These are phyloP conservation scores for Taiwanofungus camphoratus DNA, from an alignment of 1,284 basidiomycete species.

Conservation along the genomic window DNA sequence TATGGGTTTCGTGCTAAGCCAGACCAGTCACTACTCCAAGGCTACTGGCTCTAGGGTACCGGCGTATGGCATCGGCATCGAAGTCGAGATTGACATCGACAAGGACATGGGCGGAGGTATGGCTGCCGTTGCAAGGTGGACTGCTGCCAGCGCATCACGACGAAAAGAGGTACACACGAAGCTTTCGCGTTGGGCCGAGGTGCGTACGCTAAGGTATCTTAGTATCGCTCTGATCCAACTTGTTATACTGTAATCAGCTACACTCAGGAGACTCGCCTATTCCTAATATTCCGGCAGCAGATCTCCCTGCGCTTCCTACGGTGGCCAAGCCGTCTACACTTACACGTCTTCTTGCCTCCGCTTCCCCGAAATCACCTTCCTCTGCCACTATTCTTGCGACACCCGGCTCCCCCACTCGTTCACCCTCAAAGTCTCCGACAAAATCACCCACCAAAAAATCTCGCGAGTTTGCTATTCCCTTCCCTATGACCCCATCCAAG, in stretches of 20 bases:
- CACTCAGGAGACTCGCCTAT: conserved; percentile 37
- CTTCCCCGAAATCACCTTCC: conserved; percentile 55
- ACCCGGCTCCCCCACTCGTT: conserved; percentile 41
- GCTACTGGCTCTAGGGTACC: conserved; percentile 59
- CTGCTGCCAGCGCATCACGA: conserved; percentile 56
- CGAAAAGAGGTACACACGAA: conserved; percentile 53
- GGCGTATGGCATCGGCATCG: conserved; percentile 77
- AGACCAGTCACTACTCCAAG: conserved; percentile 65
- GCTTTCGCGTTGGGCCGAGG: conserved; percentile 59
- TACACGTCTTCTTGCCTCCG: conserved; percentile 62
- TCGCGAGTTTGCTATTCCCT: conserved; percentile 43
- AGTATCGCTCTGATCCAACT: conserved; percentile 3
- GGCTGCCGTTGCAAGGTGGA: conserved; percentile 82
- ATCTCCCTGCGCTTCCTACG: conserved; percentile 51
- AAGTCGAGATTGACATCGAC: conserved; percentile 78
- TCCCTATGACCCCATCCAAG: conserved; percentile 46
- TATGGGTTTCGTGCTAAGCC: conserved; percentile 70
- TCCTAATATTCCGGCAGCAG: conserved; percentile 60
- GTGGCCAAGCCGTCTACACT: conserved; percentile 56
- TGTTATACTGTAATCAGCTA: conserved; percentile 35
- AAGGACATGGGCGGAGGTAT: conserved; percentile 73
- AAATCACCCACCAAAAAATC: conserved; percentile 44
- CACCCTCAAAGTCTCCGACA: conserved; percentile 26
- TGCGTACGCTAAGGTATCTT: conserved; percentile 24
- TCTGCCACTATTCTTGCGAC: conserved; percentile 36